Evolutionary conservation across 2,329 filamentous ascomycete species (phyloP).

Genomic region (Coniochaeta sp.): DNA sequence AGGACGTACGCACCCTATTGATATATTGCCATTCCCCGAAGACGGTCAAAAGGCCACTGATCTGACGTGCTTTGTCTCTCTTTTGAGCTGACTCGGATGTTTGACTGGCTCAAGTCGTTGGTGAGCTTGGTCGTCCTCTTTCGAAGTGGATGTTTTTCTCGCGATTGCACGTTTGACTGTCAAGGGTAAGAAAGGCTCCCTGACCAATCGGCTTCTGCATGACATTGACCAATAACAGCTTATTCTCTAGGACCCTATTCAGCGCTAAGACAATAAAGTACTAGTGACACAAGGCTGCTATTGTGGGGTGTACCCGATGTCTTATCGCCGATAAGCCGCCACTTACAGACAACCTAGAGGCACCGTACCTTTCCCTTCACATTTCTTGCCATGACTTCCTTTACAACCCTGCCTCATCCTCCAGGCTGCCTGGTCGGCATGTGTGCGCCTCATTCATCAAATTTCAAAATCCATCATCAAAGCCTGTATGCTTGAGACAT

Average conservation of each 20-base stretch:
- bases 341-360: neutral
- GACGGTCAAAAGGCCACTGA: neutral
- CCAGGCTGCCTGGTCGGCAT: neutral
- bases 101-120: neutral
- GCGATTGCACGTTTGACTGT: neutral
- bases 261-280: neutral
- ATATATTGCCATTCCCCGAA: neutral
- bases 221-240: neutral
- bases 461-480: too few species aligned
- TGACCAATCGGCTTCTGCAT: neutral
- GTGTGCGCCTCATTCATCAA: neutral
- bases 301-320: neutral
- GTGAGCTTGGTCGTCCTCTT: neutral
- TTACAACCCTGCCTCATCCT: neutral
- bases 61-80: neutral
- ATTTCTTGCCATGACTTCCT: neutral
- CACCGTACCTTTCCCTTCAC: neutral
- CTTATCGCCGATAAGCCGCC: conserved; percentile 3
- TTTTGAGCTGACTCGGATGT: neutral
- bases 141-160: neutral
- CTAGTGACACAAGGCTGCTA: neutral
- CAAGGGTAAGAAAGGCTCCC: neutral
- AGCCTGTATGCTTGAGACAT: neutral
- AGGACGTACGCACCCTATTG: neutral
- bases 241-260: neutral